Base-by-base conservation (phyloP, 768 basidiomycete genomes). In the Mycena polygramma region DNA sequence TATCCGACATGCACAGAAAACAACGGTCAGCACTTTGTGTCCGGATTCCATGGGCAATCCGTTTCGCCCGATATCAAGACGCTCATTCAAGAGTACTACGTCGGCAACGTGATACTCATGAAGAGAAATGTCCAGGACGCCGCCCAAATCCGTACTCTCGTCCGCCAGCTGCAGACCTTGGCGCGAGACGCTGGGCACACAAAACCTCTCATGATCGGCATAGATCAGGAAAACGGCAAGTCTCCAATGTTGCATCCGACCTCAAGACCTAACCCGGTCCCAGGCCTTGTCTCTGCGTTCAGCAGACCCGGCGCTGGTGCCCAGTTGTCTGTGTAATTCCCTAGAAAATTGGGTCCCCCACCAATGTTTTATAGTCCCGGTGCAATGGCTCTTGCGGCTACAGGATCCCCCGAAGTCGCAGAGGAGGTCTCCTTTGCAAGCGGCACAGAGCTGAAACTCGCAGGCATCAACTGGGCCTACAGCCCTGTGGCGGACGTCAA, bases 401-500 rank as follows among this genome's bases (percentile, higher is more conserved):
- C 88, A 0, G 86, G 86, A 1, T 78, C 83, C 7, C 77, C 79
- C 5, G 81, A 87, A 0, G 80, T 88, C 4, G 83, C 86, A 37
- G 77, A 83, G 22, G 78, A 86, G 17, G 82, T 90, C 9, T 76
- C 83, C 24, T 76, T 64, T 35, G 90, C 87, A 0, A 86, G 86
- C 5, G 91, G 84, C 4, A 78, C 74, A 20, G 92, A 93, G 76
- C 80, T 93, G 63, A 86, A 83, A 64, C 78, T 86, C 46, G 88
- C 83, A 2, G 92, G 92, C 0, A 88, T 93, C 67, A 91, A 91
- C 74, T 93, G 92, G 92, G 87, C 82, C 10, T 92, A 87, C 70
- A 89, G 89, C 73, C 92, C 92, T 0, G 90, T 92, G 8, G 91
- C 87, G 13, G 91, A 93, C 74, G 87, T 93, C 55, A 93, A 93